These are phyloP conservation scores for Colletotrichum sp. DNA, from an alignment of 2,329 filamentous ascomycete species.

Conservation along the genomic window DNA sequence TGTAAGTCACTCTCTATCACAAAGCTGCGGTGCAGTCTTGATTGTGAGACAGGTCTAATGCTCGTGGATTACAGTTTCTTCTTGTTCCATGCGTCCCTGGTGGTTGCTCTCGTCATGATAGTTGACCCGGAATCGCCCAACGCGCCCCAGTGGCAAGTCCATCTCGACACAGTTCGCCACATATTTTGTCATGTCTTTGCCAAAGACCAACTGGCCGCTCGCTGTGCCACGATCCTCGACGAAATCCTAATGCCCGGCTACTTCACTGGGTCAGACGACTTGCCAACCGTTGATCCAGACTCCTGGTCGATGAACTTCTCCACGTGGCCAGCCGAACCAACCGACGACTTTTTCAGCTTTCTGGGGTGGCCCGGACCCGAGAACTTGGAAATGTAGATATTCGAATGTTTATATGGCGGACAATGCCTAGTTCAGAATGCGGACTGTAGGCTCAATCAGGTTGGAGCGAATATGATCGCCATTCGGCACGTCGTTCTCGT, in stretches of 20 bases:
- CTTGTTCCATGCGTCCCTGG: constrained; percentile 34
- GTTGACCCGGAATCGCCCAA: constrained; percentile 29
- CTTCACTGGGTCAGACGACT: constrained; percentile 3
- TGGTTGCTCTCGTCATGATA: constrained; percentile 30
- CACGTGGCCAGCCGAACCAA: constrained; percentile 24
- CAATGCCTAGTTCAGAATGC: constrained; percentile 24
- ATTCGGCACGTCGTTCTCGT: constrained; percentile 32
- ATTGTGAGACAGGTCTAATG: background rate
- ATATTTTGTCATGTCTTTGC: constrained; percentile 26
- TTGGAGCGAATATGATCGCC: constrained; percentile 26
- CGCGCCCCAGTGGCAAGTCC: constrained; percentile 27
- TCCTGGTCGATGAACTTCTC: constrained; percentile 27
- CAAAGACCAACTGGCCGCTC: constrained; percentile 27
- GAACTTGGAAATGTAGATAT: background rate
- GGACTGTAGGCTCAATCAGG: constrained; percentile 26
- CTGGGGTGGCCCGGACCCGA: constrained; percentile 25
- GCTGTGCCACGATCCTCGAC: constrained; percentile 31
- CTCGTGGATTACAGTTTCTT: constrained; percentile 25
- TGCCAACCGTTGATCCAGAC: constrained; percentile 22
- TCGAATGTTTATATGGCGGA: background rate
- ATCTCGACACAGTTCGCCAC: constrained; percentile 29
- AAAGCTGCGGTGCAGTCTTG: background rate
- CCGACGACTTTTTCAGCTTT: constrained; percentile 23
- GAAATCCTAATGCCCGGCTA: constrained; percentile 24
- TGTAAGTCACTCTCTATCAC: constrained; percentile 22